Evolutionary conservation across 1,284 basidiomycete genomes (phyloP).

Genomic region (Neonothopanus nambi): DNA sequence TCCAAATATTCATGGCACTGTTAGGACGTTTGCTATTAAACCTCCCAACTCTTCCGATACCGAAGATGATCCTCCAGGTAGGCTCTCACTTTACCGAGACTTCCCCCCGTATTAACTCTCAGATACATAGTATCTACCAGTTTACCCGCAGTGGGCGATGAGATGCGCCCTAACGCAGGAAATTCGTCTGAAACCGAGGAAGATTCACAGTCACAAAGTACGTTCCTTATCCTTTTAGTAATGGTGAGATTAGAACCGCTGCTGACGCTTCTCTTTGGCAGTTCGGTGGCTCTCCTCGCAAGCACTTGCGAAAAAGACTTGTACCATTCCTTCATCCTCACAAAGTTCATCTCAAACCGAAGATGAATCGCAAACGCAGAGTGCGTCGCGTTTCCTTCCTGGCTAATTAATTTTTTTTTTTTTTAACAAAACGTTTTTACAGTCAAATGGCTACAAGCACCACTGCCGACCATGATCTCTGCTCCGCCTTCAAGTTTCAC

Average conservation of each 20-base stretch:
- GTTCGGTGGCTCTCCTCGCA: not conserved
- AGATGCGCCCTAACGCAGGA: not conserved
- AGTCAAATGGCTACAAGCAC: not conserved
- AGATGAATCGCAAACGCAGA: too few relatives aligned
- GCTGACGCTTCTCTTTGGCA: not conserved
- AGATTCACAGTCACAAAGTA: constrained; percentile 7
- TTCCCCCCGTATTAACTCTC: too few relatives aligned
- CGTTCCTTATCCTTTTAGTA: not conserved
- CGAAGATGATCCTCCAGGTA: not conserved
- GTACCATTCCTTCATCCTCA: too few relatives aligned
- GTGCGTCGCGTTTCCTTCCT: too few relatives aligned
- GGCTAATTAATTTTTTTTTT: too few relatives aligned
- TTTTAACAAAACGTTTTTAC: not conserved
- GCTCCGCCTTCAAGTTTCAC: not conserved
- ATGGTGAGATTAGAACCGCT: not conserved
- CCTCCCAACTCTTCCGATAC: not conserved
- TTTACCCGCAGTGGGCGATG: not conserved
- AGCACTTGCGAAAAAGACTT: too few relatives aligned
- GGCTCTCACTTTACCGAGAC: not conserved
- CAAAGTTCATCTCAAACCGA: too few relatives aligned
- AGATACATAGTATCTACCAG: not conserved
- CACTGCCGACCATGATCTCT: not conserved
- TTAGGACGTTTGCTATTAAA: not conserved
- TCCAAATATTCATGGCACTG: not conserved
- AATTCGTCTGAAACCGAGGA: constrained; percentile 7